Evolutionary conservation across 148 eudicot species (phyloP).

Genomic region (Cornus suecica): DNA sequence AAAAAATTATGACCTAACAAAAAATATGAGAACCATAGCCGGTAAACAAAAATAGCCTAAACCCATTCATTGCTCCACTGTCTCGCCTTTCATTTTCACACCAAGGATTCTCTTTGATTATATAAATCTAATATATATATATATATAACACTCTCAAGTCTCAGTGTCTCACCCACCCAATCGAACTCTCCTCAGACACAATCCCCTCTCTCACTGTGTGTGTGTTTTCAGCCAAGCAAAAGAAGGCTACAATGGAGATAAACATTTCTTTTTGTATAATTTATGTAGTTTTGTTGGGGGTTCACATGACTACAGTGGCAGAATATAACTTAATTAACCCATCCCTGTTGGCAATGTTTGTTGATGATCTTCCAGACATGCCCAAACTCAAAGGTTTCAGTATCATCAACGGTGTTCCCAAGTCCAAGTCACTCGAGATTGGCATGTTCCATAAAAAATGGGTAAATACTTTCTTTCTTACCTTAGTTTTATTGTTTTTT

Average conservation of each 20-base stretch:
- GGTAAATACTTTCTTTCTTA: too few relatives aligned
- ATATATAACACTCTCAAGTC: too few relatives aligned
- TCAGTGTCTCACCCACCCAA: not conserved
- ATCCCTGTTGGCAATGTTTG: conserved; percentile 57
- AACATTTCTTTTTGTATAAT: not conserved
- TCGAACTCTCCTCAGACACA: not conserved
- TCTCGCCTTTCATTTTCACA: not conserved
- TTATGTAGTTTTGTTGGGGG: conserved; percentile 11
- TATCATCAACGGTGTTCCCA: conserved; percentile 27
- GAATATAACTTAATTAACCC: conserved; percentile 19
- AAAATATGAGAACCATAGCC: too few relatives aligned
- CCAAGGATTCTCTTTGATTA: not conserved
- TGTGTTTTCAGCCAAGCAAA: not conserved
- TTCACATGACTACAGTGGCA: conserved; percentile 13
- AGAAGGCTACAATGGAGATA: conserved; percentile 5
- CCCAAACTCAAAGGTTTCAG: conserved; percentile 59
- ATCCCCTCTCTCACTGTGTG: not conserved
- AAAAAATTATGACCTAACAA: too few relatives aligned
- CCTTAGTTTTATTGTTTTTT: too few relatives aligned
- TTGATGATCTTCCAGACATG: conserved; percentile 58
- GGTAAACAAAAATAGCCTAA: too few relatives aligned
- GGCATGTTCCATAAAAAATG: conserved; percentile 74
- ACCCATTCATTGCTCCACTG: not conserved
- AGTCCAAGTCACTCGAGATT: conserved; percentile 38
- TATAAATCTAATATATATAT: not conserved